Evolutionary conservation across 371 early-diverging fungal species (phyloP).

Genomic region (Nosema bombycis): DNA sequence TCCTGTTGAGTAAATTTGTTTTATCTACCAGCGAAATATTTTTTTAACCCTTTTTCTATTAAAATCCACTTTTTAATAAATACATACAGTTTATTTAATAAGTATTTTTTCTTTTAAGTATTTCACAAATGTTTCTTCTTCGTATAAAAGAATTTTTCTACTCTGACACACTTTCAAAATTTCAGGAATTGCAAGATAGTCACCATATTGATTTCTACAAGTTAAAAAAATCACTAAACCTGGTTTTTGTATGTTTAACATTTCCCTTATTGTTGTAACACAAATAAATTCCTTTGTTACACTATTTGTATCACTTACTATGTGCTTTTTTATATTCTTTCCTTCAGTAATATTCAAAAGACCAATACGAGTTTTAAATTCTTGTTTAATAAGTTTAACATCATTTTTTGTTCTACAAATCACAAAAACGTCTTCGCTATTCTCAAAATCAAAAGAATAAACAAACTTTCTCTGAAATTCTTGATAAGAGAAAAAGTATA

Average conservation of each 20-base stretch:
- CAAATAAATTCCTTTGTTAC: constrained; percentile 6
- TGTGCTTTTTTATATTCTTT: background rate
- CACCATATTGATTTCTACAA: constrained; percentile 2
- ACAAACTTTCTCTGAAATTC: constrained; percentile 16
- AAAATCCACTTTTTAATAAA: too few species aligned
- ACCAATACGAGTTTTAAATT: constrained; percentile 26
- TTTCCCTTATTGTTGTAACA: constrained; percentile 20
- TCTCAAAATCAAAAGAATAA: background rate
- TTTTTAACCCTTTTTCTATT: too few species aligned
- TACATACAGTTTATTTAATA: too few species aligned
- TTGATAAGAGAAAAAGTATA: background rate
- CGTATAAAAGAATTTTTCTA: constrained; percentile 37
- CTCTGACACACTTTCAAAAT: constrained; percentile 38
- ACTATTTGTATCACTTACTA: background rate
- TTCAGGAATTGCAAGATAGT: constrained; percentile 44
- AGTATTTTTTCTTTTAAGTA: constrained; percentile 41
- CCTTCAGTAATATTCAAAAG: background rate
- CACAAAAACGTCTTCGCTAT: background rate
- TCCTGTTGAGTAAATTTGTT: too few species aligned
- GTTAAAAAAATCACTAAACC: constrained; percentile 33
- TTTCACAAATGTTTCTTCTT: constrained; percentile 33
- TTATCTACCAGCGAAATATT: too few species aligned
- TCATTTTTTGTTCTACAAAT: constrained; percentile 18
- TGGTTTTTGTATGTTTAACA: background rate
- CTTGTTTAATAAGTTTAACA: constrained; percentile 8